A percentile compares a stretch with the other conserved stretches of the same genome.
Evolutionary conservation across 345 rosid genomes (phyloP).

Genomic region (Rubroshorea leprosula): DNA sequence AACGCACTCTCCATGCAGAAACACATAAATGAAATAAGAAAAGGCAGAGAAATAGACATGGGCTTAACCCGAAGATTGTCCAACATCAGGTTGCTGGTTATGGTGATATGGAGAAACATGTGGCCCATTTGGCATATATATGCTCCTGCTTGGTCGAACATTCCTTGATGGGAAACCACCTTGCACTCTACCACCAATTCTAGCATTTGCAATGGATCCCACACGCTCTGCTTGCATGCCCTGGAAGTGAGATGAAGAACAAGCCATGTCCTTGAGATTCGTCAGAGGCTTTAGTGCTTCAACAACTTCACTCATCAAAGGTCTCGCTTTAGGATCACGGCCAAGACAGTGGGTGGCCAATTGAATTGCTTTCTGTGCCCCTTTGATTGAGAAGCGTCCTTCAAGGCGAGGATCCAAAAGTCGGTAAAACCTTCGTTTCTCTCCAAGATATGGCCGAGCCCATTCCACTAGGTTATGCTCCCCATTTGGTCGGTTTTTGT

Average conservation of each 20-base stretch:
- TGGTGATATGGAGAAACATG: slow-evolving; percentile 19
- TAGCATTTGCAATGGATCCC: slow-evolving; percentile 7
- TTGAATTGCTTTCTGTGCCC: slow-evolving; percentile 31
- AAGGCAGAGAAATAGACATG: not conserved
- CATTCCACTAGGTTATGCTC: slow-evolving; percentile 51
- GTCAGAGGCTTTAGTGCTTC: slow-evolving; percentile 39
- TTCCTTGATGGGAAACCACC: slow-evolving; percentile 15
- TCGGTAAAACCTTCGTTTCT: slow-evolving; percentile 31
- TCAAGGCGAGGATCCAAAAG: slow-evolving; percentile 43
- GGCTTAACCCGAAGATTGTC: slow-evolving; percentile 3
- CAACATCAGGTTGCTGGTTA: slow-evolving; percentile 13
- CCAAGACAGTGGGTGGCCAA: slow-evolving; percentile 39
- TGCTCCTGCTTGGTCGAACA: slow-evolving; percentile 14
- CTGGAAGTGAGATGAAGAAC: slow-evolving; percentile 25
- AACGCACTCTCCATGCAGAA: not conserved
- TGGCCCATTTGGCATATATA: slow-evolving; percentile 9
- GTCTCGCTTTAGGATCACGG: slow-evolving; percentile 36
- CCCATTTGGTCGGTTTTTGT: slow-evolving; percentile 44
- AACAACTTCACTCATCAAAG: slow-evolving; percentile 46
- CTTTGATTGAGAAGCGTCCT: slow-evolving; percentile 35
- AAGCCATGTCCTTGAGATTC: slow-evolving; percentile 22
- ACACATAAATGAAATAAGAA: not conserved
- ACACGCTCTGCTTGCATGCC: slow-evolving; percentile 22
- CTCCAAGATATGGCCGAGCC: slow-evolving; percentile 43
- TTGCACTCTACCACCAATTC: slow-evolving; percentile 12